Percentiles rank a stretch among this genome's conserved stretches.
Evolutionary conservation across 192 early-diverging fungal genomes (phyloP).

Genomic region (Lobosporangium transversale): DNA sequence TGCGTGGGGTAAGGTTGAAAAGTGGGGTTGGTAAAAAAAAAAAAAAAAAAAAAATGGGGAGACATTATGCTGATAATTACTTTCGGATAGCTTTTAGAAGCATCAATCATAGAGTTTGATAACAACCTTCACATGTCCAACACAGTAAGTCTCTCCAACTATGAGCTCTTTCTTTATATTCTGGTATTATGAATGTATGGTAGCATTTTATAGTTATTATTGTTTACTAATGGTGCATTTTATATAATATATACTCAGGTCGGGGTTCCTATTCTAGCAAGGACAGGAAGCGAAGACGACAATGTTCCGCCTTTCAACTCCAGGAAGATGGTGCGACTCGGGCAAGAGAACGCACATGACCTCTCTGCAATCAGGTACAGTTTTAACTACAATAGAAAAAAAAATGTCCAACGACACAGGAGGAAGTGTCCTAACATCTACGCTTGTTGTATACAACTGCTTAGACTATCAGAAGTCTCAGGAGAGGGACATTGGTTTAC

Average conservation of each 20-base stretch:
- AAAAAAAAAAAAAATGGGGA: background rate
- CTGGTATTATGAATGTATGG: too few relatives aligned
- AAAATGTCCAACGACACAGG: too few relatives aligned
- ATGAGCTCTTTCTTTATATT: background rate
- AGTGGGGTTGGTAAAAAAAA: background rate
- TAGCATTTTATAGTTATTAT: too few relatives aligned
- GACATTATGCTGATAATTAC: background rate
- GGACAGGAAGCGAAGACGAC: conserved; percentile 70
- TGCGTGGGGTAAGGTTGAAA: conserved; percentile 62
- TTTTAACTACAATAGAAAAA: background rate
- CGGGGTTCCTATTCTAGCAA: conserved; percentile 70
- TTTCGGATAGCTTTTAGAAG: conserved; percentile 66
- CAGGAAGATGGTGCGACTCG: conserved; percentile 67
- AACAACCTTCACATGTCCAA: conserved; percentile 78
- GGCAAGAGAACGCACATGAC: conserved; percentile 70
- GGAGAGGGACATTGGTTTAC: conserved; percentile 76
- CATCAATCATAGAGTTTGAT: conserved; percentile 78
- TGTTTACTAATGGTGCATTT: too few relatives aligned
- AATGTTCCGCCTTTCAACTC: conserved; percentile 81
- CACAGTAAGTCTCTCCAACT: conserved; percentile 53
- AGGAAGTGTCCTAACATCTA: too few relatives aligned
- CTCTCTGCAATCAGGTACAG: conserved; percentile 57
- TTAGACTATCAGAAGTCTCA: conserved; percentile 69
- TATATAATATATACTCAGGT: too few relatives aligned
- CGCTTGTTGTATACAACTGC: too few relatives aligned